These are phyloP conservation scores for Aspergillus heteromorphus DNA, from an alignment of 495 filamentous ascomycete species.

Conservation along the genomic window DNA sequence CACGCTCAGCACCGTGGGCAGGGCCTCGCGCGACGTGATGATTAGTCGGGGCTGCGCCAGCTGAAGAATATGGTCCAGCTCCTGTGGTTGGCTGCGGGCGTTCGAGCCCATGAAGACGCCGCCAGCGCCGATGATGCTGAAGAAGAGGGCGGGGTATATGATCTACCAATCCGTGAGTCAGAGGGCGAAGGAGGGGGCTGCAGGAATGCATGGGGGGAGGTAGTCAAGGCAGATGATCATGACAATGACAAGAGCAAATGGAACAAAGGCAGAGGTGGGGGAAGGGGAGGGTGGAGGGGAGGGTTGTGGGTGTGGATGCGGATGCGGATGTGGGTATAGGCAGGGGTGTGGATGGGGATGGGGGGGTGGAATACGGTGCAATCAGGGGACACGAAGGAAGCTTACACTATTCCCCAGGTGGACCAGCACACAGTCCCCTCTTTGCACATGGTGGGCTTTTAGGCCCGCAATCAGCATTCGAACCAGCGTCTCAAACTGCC, in stretches of 20 bases:
- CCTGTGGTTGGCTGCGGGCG: constrained; percentile 24
- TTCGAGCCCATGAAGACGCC: constrained; percentile 31
- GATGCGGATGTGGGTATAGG: too few species aligned
- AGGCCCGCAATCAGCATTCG: constrained; percentile 52
- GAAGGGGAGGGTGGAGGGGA: neutral
- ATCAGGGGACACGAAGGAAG: constrained; percentile 12
- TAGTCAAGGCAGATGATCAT: neutral
- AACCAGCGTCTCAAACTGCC: constrained; percentile 45
- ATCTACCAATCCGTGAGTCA: constrained; percentile 28
- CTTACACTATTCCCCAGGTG: constrained; percentile 58
- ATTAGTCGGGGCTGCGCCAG: constrained; percentile 25
- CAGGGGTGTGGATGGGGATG: neutral
- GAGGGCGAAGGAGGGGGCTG: neutral
- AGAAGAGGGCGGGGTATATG: constrained; percentile 44
- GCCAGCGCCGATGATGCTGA: constrained; percentile 42
- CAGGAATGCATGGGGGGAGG: neutral
- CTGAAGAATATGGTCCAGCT: constrained; percentile 24
- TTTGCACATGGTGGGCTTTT: constrained; percentile 45
- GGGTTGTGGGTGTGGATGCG: constrained; percentile 1
- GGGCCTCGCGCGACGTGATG: constrained; percentile 37
- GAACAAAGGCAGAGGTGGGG: constrained; percentile 1
- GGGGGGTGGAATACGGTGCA: constrained; percentile 1
- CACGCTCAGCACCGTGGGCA: constrained; percentile 40
- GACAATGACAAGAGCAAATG: constrained; percentile 3
- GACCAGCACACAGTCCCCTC: constrained; percentile 55